A percentile compares a stretch with the other conserved stretches of the same genome.
Evolutionary conservation across 129 eudicot genomes (phyloP).

Genomic region (Centrapalus pauciflorus): DNA sequence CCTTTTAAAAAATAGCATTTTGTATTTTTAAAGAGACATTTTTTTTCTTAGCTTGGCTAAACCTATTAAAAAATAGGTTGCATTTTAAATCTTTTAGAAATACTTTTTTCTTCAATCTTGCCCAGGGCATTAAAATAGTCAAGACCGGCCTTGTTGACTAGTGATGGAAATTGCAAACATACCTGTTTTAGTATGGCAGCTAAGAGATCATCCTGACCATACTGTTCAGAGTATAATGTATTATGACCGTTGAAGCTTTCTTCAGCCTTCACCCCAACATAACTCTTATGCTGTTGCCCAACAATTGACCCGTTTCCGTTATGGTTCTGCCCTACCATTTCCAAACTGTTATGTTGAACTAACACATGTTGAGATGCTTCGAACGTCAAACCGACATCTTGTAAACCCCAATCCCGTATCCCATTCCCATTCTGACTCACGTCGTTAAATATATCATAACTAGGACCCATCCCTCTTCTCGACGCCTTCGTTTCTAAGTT

Average conservation of each 20-base stretch:
- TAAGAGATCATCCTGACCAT: conserved; percentile 83
- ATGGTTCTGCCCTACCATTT: conserved; percentile 29
- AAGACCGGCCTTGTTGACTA: too few species aligned
- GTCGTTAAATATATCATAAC: conserved; percentile 55
- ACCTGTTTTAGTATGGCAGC: conserved; percentile 82
- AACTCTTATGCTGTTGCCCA: conserved; percentile 41
- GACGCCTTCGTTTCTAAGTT: conserved; percentile 43
- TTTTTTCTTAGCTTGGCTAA: too few species aligned
- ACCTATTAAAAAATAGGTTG: too few species aligned
- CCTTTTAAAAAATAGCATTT: background rate
- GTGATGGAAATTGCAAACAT: background rate
- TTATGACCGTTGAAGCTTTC: conserved; percentile 48
- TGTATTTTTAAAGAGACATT: background rate
- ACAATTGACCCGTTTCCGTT: conserved; percentile 28
- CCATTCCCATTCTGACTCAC: conserved; percentile 48
- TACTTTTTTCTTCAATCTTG: too few species aligned
- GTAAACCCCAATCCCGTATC: conserved; percentile 65
- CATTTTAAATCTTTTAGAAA: too few species aligned
- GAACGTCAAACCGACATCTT: conserved; percentile 49
- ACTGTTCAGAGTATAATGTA: conserved; percentile 37
- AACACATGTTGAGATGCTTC: conserved; percentile 33
- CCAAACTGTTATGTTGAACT: conserved; percentile 46
- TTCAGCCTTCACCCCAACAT: conserved; percentile 47
- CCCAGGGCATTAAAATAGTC: too few species aligned
- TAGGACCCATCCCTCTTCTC: conserved; percentile 38